Conservation (phyloP, 306 rosid species). For the Canavalia gladiata region DNA sequence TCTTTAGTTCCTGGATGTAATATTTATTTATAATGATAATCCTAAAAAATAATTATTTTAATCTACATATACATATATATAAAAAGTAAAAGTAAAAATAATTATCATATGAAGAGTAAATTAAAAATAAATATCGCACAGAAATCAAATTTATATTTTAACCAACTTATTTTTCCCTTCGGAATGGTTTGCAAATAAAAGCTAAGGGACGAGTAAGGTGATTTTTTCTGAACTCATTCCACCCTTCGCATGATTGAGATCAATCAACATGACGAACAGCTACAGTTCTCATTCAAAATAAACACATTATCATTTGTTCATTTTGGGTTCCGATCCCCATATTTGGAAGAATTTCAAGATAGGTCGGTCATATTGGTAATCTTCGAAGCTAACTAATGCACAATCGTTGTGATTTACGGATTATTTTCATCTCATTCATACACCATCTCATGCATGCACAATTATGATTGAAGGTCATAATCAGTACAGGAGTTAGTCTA, state of each 20-base stretch:
- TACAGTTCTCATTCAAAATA: too few species aligned
- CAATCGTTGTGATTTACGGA: not conserved
- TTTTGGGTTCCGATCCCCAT: not conserved
- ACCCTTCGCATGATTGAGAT: conserved; percentile 11
- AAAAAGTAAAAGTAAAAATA: too few species aligned
- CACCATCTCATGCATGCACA: not conserved
- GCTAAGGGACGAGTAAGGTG: not conserved
- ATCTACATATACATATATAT: too few species aligned
- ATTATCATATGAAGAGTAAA: too few species aligned
- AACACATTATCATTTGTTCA: not conserved
- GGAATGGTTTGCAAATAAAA: not conserved
- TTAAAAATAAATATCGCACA: not conserved
- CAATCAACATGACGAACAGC: not conserved
- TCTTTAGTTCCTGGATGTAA: too few species aligned
- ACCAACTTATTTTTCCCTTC: not conserved
- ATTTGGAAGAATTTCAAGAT: not conserved
- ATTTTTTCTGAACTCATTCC: conserved; percentile 12
- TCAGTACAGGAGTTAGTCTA: not conserved
- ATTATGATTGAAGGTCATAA: not conserved
- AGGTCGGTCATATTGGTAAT: not conserved
- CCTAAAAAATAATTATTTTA: too few species aligned
- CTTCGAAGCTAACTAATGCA: conserved; percentile 24
- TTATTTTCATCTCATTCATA: conserved; percentile 20
- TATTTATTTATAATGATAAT: too few species aligned
- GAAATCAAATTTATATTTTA: not conserved